A percentile compares a stretch with the other conserved stretches of the same genome.
These are phyloP conservation scores for Begonia peltatifolia DNA, from an alignment of 306 rosid species.

Conservation along the genomic window DNA sequence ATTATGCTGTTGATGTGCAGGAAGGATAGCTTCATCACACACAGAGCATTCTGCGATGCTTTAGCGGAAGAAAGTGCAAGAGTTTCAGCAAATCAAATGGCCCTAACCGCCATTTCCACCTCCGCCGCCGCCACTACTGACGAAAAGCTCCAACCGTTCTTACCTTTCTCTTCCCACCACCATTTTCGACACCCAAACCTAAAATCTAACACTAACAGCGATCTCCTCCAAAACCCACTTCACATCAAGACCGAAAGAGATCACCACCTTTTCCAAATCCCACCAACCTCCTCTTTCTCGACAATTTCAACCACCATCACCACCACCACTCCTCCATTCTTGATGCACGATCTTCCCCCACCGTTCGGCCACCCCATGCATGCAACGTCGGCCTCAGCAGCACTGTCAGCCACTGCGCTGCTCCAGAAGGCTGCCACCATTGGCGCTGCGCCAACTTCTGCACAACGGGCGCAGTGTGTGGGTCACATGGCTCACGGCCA, in stretches of 20 bases:
- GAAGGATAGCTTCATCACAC: constrained; percentile 97
- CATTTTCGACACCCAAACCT: constrained; percentile 16
- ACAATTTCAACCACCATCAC: constrained; percentile 1
- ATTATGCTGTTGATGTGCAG: constrained; percentile 15
- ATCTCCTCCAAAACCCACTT: constrained; percentile 7
- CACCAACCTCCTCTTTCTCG: not conserved
- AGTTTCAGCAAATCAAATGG: constrained; percentile 37
- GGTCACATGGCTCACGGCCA: constrained; percentile 25
- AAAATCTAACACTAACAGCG: constrained; percentile 69
- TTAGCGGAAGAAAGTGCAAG: constrained; percentile 92
- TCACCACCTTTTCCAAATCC: constrained; percentile 1
- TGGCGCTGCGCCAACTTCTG: constrained; percentile 25
- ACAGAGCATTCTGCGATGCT: constrained; percentile 94
- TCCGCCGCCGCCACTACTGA: constrained; percentile 8
- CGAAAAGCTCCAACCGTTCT: constrained; percentile 32
- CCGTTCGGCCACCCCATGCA: constrained; percentile 18
- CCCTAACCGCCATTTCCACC: not conserved
- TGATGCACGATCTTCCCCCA: constrained; percentile 1
- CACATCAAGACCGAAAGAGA: constrained; percentile 34
- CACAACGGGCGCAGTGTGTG: constrained; percentile 12
- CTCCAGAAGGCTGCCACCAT: constrained; percentile 83
- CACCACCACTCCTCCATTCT: not conserved
- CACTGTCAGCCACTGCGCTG: constrained; percentile 79
- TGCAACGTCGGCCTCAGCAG: constrained; percentile 12
- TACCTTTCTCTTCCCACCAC: constrained; percentile 31